Base-by-base conservation (phyloP, 1,284 basidiomycete species). In the Vanrija sp. region DNA sequence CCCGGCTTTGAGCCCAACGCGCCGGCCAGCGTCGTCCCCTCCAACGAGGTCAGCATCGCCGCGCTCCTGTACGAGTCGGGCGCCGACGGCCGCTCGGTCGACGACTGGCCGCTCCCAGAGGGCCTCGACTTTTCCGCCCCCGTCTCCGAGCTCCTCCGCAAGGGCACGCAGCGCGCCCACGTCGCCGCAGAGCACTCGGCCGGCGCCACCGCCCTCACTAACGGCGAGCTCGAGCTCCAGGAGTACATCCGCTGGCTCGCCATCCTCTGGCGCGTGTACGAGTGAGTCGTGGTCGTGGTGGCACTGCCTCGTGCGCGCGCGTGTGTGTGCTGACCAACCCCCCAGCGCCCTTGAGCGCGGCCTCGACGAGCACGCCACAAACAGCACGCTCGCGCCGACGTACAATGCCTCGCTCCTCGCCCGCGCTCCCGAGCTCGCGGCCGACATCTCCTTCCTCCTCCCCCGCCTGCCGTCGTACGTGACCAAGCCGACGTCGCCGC, bases 211-310 rank as follows among this genome's bases (percentile, higher is more conserved):
- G 81, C 81, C 49, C 77, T 89, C 43, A 77, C 83, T 19, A 79
- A 79, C 46, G 86, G 86, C 15, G 77, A 81, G 62, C 78, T 88
- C 38, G 77, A 78, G 53, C 80, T 81, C 64, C 79, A 82, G 41
- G 85, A 88, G 67, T 88, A 88, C 68, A 73, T 84, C 18, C 79
- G 82, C 44, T 88, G 84, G 75, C 78, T 88, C 38, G 83, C 86
- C 77, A 84, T 87, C 78, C 80, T 90, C 9, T 88, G 85, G 82
- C 81, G 87, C 61, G 78, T 90, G 19, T 91, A 90, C 75, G 78
- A 83, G 87, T 89, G 64, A 77, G 85, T 80, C 9, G 1, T 14
- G 4, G 31, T 14, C n/a, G 31, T 12, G 9, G 31, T 31, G 31
- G 31, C 31, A 35, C 56, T 53, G 31, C 53, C 42, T 53, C 22